Conservation (phyloP, 495 filamentous ascomycete species). For the Corynascus novoguineensis region DNA sequence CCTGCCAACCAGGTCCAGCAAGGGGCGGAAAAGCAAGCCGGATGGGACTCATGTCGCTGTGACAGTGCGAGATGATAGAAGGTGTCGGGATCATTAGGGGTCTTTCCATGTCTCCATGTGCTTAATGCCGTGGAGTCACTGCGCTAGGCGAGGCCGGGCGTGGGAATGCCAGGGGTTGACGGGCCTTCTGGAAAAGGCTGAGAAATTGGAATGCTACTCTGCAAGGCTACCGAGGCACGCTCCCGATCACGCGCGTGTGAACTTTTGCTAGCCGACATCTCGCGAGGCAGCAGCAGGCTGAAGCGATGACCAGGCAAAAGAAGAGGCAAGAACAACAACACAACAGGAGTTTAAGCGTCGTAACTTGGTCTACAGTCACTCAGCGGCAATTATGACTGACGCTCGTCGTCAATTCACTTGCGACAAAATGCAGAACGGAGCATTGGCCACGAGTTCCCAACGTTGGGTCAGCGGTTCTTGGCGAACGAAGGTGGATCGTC, state of each 20-base stretch:
- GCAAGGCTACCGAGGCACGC: constrained; percentile 25
- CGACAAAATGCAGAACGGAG: constrained; percentile 1
- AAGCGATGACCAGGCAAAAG: constrained; percentile 1
- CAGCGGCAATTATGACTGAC: too few relatives aligned
- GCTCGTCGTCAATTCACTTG: constrained; percentile 10
- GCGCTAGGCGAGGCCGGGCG: constrained; percentile 13
- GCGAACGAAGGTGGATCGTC: neutral
- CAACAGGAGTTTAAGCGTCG: too few relatives aligned
- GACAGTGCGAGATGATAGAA: constrained; percentile 14
- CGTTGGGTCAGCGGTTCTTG: neutral
- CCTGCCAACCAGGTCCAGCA: neutral
- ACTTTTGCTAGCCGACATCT: constrained; percentile 15
- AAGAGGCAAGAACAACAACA: neutral
- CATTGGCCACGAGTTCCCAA: constrained; percentile 16
- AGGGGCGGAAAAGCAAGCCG: constrained; percentile 22
- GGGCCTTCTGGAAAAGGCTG: constrained; percentile 10
- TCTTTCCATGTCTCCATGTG: constrained; percentile 9
- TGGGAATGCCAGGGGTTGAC: neutral
- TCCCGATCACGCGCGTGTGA: constrained; percentile 1
- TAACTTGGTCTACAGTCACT: too few relatives aligned
- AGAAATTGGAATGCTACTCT: constrained; percentile 17
- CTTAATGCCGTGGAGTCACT: constrained; percentile 8
- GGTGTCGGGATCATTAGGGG: constrained; percentile 18
- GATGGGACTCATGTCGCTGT: constrained; percentile 4
- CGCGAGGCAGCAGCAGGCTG: constrained; percentile 22